phyloP scores from a whole-genome alignment of 169 alveolate species.

The Eimeria acervulina region DNA sequence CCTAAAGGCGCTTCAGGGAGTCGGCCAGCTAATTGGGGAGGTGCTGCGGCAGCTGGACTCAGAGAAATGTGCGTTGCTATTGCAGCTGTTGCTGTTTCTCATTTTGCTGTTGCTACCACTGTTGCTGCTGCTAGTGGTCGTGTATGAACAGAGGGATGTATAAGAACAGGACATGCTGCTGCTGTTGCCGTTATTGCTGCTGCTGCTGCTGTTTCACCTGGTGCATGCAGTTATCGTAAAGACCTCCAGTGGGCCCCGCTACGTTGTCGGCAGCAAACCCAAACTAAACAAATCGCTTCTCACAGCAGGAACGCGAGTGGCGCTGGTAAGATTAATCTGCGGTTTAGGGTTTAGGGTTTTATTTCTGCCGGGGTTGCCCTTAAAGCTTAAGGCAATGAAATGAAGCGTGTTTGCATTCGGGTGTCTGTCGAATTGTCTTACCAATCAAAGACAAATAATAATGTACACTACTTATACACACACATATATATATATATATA shows the following conservation, averaged over 20 bases:
- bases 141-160: background rate
- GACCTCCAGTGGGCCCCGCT: constrained; percentile 98
- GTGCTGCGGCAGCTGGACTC: constrained; percentile 96
- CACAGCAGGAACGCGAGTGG: constrained; percentile 98
- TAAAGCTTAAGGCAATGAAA: background rate
- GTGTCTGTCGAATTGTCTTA: too few species aligned
- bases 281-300: constrained; percentile 95
- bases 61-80: constrained; percentile 90
- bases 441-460: too few species aligned
- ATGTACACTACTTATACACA: too few species aligned
- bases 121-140: background rate
- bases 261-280: constrained; percentile 98
- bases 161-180: background rate
- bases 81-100: constrained; percentile 11
- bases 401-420: too few species aligned
- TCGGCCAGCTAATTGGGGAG: constrained; percentile 99
- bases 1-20: constrained; percentile 97
- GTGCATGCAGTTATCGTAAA: constrained; percentile 94
- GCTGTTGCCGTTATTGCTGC: background rate
- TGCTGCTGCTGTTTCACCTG: background rate
- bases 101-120: background rate
- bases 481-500: too few species aligned
- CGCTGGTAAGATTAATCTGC: constrained; percentile 88
- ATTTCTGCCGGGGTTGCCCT: background rate
- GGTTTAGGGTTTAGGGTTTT: background rate